Evolutionary conservation across 2,329 filamentous ascomycete genomes (phyloP).

Genomic region (Fusarium annulatum): DNA sequence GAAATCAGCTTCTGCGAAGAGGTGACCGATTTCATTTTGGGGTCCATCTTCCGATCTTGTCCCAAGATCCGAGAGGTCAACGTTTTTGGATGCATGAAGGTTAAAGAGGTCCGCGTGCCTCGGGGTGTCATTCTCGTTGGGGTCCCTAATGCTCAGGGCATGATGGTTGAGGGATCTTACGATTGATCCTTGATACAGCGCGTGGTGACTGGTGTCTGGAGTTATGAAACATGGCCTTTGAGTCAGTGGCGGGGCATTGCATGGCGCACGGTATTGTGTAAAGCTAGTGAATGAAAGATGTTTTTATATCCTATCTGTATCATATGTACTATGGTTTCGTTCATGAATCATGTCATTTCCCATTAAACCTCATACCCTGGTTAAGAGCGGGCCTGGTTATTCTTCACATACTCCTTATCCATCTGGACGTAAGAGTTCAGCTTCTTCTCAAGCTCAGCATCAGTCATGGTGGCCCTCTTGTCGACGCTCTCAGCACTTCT

Average conservation of each 20-base stretch:
- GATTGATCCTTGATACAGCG: constrained; percentile 16
- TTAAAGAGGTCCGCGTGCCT: constrained; percentile 64
- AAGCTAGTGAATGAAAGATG: not conserved
- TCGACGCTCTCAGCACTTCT: constrained; percentile 1
- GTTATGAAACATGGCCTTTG: not conserved
- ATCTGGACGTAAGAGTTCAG: constrained; percentile 51
- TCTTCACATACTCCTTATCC: constrained; percentile 49
- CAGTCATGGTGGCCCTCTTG: constrained; percentile 32
- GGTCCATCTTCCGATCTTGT: constrained; percentile 71
- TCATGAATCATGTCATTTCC: constrained; percentile 7
- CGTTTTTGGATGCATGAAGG: constrained; percentile 74
- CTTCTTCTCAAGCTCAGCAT: constrained; percentile 54
- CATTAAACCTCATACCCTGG: not conserved
- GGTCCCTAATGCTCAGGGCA: constrained; percentile 68
- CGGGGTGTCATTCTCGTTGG: constrained; percentile 67
- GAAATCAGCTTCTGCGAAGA: constrained; percentile 82
- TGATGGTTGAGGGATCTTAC: constrained; percentile 64
- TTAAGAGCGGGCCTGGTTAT: constrained; percentile 19
- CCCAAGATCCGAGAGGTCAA: constrained; percentile 69
- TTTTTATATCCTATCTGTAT: not conserved
- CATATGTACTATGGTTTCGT: not conserved
- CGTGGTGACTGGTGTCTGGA: constrained; percentile 10
- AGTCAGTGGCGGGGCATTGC: not conserved
- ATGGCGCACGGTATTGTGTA: constrained; percentile 9
- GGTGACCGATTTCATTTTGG: constrained; percentile 73